Conservation (phyloP, 2,329 filamentous ascomycete species). For the Fusarium sp. region DNA sequence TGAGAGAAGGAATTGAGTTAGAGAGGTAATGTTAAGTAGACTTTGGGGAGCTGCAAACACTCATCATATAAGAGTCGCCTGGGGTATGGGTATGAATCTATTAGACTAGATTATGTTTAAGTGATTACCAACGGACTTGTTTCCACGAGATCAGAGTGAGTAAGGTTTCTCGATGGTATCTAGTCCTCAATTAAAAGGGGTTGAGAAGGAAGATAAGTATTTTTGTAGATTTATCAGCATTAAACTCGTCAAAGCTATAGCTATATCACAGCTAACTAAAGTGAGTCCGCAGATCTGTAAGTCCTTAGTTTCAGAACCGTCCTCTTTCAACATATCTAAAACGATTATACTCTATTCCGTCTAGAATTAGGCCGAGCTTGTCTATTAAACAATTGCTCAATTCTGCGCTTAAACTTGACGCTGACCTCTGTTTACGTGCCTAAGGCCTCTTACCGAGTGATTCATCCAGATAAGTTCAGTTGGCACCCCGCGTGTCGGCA, state of each 20-base stretch:
- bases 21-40: not conserved
- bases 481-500: constrained; percentile 38
- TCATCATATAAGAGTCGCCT: not conserved
- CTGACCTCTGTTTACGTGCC: too few relatives aligned
- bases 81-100: not conserved
- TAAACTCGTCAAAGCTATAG: not conserved
- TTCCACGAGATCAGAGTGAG: not conserved
- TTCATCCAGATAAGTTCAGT: constrained; percentile 14
- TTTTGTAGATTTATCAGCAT: not conserved
- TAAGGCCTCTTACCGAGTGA: constrained; percentile 26
- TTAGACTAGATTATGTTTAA: not conserved
- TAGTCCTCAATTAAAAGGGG: not conserved
- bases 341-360: not conserved
- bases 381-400: too few relatives aligned
- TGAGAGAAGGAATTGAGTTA: not conserved
- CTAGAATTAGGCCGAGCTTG: not conserved
- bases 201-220: not conserved
- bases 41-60: not conserved
- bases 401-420: not conserved
- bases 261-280: not conserved
- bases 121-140: not conserved
- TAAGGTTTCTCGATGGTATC: not conserved
- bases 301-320: not conserved
- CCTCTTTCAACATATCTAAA: not conserved
- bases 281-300: not conserved